A percentile compares a stretch with the other conserved stretches of the same genome.
Conservation (phyloP, 306 rosid genomes). For the Hippophae tibetana region DNA sequence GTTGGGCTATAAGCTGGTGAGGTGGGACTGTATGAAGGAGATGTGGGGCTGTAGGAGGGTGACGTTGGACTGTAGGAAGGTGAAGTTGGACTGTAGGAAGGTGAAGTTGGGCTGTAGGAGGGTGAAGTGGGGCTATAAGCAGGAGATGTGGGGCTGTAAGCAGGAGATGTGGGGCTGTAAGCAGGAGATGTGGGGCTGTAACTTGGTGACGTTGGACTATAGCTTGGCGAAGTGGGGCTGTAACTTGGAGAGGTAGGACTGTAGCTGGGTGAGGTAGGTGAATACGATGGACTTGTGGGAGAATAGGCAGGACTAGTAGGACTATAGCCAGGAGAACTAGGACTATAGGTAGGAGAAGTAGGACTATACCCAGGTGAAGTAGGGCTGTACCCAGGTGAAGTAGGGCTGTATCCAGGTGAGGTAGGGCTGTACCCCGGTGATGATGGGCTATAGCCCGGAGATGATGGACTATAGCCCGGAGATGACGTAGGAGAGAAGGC, state of each 20-base stretch:
- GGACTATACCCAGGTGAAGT: too few species aligned
- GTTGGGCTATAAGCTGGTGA: conserved; percentile 81
- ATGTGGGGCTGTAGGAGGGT: conserved; percentile 70
- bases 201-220: conserved; percentile 56
- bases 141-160: conserved; percentile 77
- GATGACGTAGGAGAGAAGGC: conserved; percentile 89
- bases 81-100: conserved; percentile 50
- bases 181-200: conserved; percentile 68
- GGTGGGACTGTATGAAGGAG: conserved; percentile 78
- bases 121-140: conserved; percentile 86
- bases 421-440: conserved; percentile 72
- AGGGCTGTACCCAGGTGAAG: too few species aligned
- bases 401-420: conserved; percentile 19
- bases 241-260: conserved; percentile 81
- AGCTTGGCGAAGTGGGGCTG: conserved; percentile 82
- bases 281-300: conserved; percentile 90
- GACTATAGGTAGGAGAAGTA: conserved; percentile 33
- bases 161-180: conserved; percentile 74
- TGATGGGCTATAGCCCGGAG: conserved; percentile 92
- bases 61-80: conserved; percentile 71
- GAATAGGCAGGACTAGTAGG: conserved; percentile 98
- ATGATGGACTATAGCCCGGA: conserved; percentile 94
- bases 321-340: conserved; percentile 92
- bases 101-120: conserved; percentile 64
- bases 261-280: conserved; percentile 77